These are phyloP conservation scores for Colletotrichum sp. DNA, from an alignment of 2,329 filamentous ascomycete genomes.

Conservation along the genomic window DNA sequence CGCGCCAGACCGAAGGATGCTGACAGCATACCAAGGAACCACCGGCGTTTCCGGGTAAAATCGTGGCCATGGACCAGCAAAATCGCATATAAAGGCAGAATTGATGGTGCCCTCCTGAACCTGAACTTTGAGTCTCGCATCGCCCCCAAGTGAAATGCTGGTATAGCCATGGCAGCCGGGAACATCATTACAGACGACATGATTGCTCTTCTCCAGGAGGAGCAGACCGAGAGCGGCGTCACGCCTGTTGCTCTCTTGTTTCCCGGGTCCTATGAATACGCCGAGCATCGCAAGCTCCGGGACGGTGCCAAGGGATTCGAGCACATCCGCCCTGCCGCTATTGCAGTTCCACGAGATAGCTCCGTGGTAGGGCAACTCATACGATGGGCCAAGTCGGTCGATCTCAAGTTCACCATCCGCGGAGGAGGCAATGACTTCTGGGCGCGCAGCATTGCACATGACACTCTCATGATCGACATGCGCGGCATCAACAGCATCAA, in stretches of 20 bases:
- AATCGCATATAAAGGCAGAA: background rate
- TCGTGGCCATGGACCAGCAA: background rate
- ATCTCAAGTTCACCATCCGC: background rate
- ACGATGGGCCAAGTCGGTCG: background rate
- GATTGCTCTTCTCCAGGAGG: background rate
- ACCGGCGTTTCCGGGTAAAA: background rate
- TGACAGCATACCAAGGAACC: background rate
- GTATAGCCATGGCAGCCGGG: background rate
- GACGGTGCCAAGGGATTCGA: background rate
- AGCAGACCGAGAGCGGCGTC: background rate
- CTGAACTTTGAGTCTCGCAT: background rate
- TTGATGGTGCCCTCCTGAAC: background rate
- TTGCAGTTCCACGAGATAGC: background rate
- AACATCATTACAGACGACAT: background rate
- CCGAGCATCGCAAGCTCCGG: background rate
- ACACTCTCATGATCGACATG: background rate
- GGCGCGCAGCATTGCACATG: background rate
- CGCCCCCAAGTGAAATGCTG: background rate
- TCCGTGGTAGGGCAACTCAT: background rate
- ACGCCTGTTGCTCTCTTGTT: background rate
- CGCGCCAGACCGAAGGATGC: background rate
- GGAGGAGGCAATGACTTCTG: constrained; percentile 1
- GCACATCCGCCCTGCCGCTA: background rate
- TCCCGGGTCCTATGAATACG: background rate
- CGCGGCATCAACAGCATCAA: background rate